These are phyloP conservation scores for Trifolium dubium DNA, from an alignment of 306 rosid genomes.

Conservation along the genomic window DNA sequence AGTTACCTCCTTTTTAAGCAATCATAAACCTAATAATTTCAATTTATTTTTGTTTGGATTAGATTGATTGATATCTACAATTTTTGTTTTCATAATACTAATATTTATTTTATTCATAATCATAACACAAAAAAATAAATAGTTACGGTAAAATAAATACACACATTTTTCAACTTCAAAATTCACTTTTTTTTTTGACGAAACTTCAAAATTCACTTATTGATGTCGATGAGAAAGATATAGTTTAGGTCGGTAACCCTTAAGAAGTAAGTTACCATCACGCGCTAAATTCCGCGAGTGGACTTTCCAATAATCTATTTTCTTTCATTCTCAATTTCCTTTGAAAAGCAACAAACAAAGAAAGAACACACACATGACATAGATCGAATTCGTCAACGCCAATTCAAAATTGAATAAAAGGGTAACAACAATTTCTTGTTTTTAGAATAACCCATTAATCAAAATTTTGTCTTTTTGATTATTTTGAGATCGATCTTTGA, in stretches of 20 bases:
- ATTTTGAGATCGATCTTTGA: not conserved
- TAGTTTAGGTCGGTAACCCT: not conserved
- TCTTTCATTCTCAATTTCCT: not conserved
- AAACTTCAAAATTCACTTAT: no score
- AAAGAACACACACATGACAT: not conserved
- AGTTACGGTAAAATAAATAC: no score
- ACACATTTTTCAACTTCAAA: no score
- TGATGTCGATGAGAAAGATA: no score
- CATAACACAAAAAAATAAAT: no score
- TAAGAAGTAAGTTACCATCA: not conserved
- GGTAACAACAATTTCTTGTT: not conserved
- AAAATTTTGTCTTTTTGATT: not conserved
- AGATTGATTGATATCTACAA: no score
- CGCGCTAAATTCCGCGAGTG: not conserved
- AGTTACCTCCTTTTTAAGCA: no score
- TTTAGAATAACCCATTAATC: not conserved
- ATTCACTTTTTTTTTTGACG: no score
- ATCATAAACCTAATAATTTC: no score
- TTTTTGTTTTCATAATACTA: no score
- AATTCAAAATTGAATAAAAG: not conserved
- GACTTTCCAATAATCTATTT: not conserved
- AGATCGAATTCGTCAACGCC: slow-evolving; percentile 10
- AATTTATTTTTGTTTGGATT: no score
- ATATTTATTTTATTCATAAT: no score
- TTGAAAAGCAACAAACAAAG: not conserved